Evolutionary conservation across 225 moss, liverwort and hornwort species (phyloP).

Genomic region (Sphagnum contortum): DNA sequence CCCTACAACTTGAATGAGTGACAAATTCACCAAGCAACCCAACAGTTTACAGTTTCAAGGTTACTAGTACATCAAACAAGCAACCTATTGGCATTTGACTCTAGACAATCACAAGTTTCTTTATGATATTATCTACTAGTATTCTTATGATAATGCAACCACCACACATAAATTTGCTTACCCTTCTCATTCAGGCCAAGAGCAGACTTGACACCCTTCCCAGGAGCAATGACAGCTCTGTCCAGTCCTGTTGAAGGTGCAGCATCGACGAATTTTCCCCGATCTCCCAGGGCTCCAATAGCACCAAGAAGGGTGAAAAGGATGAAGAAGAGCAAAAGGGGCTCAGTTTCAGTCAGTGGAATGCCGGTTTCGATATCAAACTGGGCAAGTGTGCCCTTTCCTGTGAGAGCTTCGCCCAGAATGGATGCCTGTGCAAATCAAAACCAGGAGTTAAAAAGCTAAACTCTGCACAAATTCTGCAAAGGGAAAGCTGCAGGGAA

Average conservation of each 20-base stretch:
- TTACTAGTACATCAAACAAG: too few species aligned
- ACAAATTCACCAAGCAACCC: too few species aligned
- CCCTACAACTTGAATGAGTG: too few species aligned
- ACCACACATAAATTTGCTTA: conserved; percentile 3
- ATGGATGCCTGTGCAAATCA: conserved; percentile 50
- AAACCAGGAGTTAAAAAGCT: not conserved
- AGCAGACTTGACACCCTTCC: conserved; percentile 54
- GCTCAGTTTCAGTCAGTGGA: conserved; percentile 78
- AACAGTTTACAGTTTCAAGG: too few species aligned
- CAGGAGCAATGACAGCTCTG: conserved; percentile 41
- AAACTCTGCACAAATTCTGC: too few species aligned
- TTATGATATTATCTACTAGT: too few species aligned
- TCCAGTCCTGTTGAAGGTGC: conserved; percentile 14
- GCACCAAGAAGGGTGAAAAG: conserved; percentile 78
- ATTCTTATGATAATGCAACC: too few species aligned
- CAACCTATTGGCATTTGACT: too few species aligned
- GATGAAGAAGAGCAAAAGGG: conserved; percentile 74
- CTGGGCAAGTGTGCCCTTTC: conserved; percentile 78
- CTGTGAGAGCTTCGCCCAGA: conserved; percentile 66
- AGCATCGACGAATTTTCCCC: conserved; percentile 61
- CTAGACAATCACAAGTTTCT: too few species aligned
- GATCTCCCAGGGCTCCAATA: conserved; percentile 74
- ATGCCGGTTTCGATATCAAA: conserved; percentile 91
- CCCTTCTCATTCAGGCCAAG: conserved; percentile 61
- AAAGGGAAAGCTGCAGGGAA: too few species aligned